Base-by-base conservation (phyloP, 2,329 filamentous ascomycete species). In the Hypomyces perniciosus region DNA sequence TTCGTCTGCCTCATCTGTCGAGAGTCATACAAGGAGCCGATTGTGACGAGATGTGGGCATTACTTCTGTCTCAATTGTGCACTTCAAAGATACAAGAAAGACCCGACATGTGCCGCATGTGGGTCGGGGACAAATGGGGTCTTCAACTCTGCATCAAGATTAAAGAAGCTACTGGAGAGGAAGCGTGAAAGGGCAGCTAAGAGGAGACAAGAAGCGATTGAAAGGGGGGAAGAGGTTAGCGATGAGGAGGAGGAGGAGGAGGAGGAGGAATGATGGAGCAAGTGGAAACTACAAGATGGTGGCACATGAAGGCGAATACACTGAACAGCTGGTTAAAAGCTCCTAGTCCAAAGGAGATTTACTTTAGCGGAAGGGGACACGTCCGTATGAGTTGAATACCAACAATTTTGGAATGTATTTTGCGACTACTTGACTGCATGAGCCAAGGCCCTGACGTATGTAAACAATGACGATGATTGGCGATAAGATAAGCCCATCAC, bases 11-110 rank as follows among this genome's bases (percentile, higher is more conserved):
- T 95, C 56, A 89, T 96, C 55, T 96, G 91, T 75, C 83, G 85
- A 61, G 79, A 83, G 35, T 69, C 83, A 1, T 96, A 96, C 69
- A 86, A 83, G 61, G 78, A 81, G 51, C 92, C 93, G 0, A 80
- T 97, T 9, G 74, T 92, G 27, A 97, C 93, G 9, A 86, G 90
- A 57, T 99, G 93, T 59, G 88, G 90, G 0, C 93, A 99, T 67
- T 97, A 97, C 68, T 97, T 97, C 64, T 99, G 93, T 65, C 88
- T 96, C 67, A 76, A 79, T 1, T 99, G 93, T 68, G 93, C 93
- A 28, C 73, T 97, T 60, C 83, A 88, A 65, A 74, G 91, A 57
- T 97, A 96, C 65, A 79, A 87, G 56, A 93, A 89, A 64, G 89
- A 91, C 60, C 91, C 91, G 4, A 83, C 81, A 3, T 97, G 93